A percentile compares a stretch with the other conserved stretches of the same genome.
These are phyloP conservation scores for Trichoderma asperellum DNA, from an alignment of 2,329 filamentous ascomycete species.

Conservation along the genomic window DNA sequence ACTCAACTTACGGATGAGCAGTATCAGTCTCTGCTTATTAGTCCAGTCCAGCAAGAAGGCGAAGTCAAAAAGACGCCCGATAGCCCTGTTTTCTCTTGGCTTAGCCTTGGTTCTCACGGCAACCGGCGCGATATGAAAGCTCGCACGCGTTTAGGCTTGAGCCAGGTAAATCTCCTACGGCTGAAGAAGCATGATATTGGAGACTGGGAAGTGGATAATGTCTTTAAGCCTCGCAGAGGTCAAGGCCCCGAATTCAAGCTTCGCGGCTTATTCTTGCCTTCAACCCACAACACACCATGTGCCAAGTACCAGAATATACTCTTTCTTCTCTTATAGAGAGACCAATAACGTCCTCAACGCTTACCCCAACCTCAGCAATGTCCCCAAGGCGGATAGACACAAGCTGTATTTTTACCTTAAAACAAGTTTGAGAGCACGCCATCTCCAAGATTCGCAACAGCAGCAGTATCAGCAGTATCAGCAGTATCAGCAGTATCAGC, in stretches of 20 bases:
- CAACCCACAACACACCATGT: slow-evolving; percentile 10
- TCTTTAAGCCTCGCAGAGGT: not conserved
- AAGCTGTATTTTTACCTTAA: slow-evolving; percentile 70
- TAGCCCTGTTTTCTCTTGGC: no score
- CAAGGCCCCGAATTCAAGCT: slow-evolving; percentile 1
- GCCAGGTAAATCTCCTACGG: no score
- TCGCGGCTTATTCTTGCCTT: slow-evolving; percentile 12
- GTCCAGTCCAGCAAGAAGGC: slow-evolving; percentile 38
- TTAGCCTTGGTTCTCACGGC: no score
- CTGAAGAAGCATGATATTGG: not conserved
- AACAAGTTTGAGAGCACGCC: slow-evolving; percentile 53
- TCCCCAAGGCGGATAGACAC: slow-evolving; percentile 60
- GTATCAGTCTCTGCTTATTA: slow-evolving; percentile 51
- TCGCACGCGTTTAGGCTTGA: not conserved
- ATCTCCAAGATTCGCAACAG: slow-evolving; percentile 52
- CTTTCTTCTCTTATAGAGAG: not conserved
- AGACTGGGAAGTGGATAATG: not conserved
- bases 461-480: no score
- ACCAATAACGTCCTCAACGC: slow-evolving; percentile 29
- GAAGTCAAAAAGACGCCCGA: not conserved
- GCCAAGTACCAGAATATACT: not conserved
- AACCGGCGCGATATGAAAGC: not conserved
- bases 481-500: no score
- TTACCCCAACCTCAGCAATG: slow-evolving; percentile 61
- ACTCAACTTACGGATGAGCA: no score